These are phyloP conservation scores for Phytophthora citrophthora DNA, from an alignment of 352 stramenopile genomes.

Conservation along the genomic window DNA sequence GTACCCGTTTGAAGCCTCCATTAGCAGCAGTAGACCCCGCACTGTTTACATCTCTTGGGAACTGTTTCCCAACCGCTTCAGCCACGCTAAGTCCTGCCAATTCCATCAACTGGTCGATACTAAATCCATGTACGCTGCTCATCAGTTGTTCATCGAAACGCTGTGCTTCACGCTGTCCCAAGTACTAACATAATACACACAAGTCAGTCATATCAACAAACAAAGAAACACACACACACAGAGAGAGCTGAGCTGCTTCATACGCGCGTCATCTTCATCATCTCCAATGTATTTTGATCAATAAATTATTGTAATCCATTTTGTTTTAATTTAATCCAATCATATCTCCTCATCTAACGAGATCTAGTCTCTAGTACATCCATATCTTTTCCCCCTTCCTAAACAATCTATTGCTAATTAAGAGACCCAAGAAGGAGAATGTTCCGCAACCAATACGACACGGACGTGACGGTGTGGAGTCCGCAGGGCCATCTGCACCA, in stretches of 20 bases:
- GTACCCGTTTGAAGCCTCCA: slow-evolving; percentile 56
- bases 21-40: background rate
- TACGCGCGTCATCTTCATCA: slow-evolving; percentile 15
- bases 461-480: slow-evolving; percentile 99
- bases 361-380: background rate
- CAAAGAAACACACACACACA: background rate
- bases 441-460: slow-evolving; percentile 99
- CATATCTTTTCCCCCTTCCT: background rate
- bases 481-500: slow-evolving; percentile 99
- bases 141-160: slow-evolving; percentile 93
- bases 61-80: slow-evolving; percentile 87
- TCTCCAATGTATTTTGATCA: background rate
- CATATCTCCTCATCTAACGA: background rate
- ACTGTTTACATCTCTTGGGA: slow-evolving; percentile 18
- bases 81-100: slow-evolving; percentile 96
- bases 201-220: background rate
- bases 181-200: slow-evolving; percentile 44
- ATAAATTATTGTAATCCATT: no score
- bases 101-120: slow-evolving; percentile 99
- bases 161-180: slow-evolving; percentile 77
- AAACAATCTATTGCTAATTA: background rate
- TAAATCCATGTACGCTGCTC: slow-evolving; percentile 87
- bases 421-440: slow-evolving; percentile 59
- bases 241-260: background rate
- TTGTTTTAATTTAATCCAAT: no score